Base-by-base conservation (phyloP, 2,329 filamentous ascomycete species). In the Paraphoma sp. region DNA sequence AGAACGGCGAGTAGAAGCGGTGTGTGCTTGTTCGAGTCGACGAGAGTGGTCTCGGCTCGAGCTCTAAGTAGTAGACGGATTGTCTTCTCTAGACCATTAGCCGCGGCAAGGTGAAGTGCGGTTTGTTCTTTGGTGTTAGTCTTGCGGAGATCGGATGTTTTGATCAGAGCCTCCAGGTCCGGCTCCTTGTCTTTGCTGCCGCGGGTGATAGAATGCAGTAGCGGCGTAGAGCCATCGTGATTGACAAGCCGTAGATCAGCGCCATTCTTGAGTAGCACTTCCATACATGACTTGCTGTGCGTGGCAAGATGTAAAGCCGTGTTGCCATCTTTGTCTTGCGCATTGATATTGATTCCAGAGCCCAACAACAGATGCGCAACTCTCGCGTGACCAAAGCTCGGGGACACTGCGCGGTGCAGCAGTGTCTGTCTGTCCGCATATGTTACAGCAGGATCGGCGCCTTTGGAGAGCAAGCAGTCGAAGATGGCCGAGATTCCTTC, bases 371-470 rank as follows among this genome's bases (percentile, higher is more conserved):
- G 43, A 28, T 64, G 63, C 14, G 63, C 67, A 14, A 71, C 58
- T 40, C 60, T 68, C 5, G 60, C 45, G 14, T 67, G 50, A 23
- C 63, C 58, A 14, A 59, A 51, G n/a, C 48, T 48, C 18, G 62
- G 43, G 28, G 50, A 56, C 6, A 73, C 71, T 12, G 60, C 61
- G 31, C 59, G 64, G 56, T 75, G 73, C 30, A 75, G 67, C 14
- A 75, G 53, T 11, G 69, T 74, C 45, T 63, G 68, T 29, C 71
- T 69, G 48, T 74, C 67, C 1, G 64, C 45, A 45, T 71, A 74
- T 17, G 47, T 60, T 9, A 64, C 60, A 8, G 33, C 51, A 8
- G 61, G 43, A 53, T 73, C 62, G 1, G 67, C 71, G 17, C 66
- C 69, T 30, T 64, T 60, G 1, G 65, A 60, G 2, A 75, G 63